Base-by-base conservation (phyloP, 1,284 basidiomycete genomes). In the Amylostereum chailletii region DNA sequence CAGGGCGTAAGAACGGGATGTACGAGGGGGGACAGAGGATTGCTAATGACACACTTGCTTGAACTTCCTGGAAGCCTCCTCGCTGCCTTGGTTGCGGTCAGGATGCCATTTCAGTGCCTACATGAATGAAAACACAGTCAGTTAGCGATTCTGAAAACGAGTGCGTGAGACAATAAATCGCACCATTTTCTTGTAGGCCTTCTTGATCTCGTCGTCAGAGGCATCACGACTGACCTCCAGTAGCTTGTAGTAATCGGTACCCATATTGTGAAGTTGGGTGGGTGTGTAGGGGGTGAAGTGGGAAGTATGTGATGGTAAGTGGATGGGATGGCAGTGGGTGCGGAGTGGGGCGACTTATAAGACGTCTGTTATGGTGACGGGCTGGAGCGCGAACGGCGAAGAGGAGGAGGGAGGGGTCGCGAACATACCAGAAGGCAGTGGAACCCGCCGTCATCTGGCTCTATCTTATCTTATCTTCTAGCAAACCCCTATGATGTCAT, bases 1-100 rank as follows among this genome's bases (percentile, higher is more conserved):
- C 34, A 41, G 32, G 30, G 7, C 9, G 11, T n/a, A 30, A 45
- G n/a, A 52, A 30, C 26, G 7, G 4, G 9, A 31, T n/a, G 37
- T 5, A 39, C 19, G 8, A 32, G 11, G 11, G 0, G 39, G n/a
- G 7, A 27, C 2, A 40, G 37, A 11, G 31, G 7, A 37, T 30
- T 5, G 34, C 10, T 5, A 9, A 37, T 10, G 10, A 33, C 48
- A 27, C 41, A 88, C 88, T 77, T 96, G 84, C 70, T 99, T 95
- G 71, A 99, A 99, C 70, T 91, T 96, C 61, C 82, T 79, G 6
- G 83, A 86, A 0, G 95, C 89, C 49, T 79, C 83, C 57, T 94
- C 94, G 54, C 85, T 83, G 41, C 86, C 83, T 48, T 73, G 71
- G 66, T 95, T 96, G 45, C 94, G 80, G 67, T 85, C 83, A 4